Percentiles rank a stretch among this genome's conserved stretches.
phyloP scores from a whole-genome alignment of 495 filamentous ascomycete genomes.

The Halenospora varia region DNA sequence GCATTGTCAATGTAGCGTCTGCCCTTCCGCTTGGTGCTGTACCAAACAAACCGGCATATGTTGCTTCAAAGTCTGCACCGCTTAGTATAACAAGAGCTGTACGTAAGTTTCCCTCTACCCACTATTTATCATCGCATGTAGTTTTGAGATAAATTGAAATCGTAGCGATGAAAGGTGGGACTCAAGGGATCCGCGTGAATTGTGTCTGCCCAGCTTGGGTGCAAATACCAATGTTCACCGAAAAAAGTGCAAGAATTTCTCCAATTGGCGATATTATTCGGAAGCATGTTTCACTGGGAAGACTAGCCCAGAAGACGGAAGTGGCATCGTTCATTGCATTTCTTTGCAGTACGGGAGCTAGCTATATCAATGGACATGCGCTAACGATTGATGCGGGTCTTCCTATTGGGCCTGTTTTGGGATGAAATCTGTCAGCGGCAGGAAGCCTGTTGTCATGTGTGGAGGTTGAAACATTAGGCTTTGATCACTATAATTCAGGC shows the following conservation, averaged over 20 bases:
- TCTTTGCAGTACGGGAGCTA: neutral
- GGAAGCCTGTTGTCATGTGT: too few relatives aligned
- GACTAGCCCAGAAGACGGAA: neutral
- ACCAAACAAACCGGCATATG: constrained; percentile 17
- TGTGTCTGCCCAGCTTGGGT: constrained; percentile 20
- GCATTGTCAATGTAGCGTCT: constrained; percentile 26
- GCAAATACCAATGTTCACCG: neutral
- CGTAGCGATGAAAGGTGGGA: constrained; percentile 21
- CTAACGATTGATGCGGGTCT: neutral
- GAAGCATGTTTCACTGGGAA: neutral
- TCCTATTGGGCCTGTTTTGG: neutral
- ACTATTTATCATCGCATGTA: neutral
- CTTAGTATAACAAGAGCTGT: constrained; percentile 22
- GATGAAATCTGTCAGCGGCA: too few relatives aligned
- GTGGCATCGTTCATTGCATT: neutral
- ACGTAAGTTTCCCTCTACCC: constrained; percentile 7
- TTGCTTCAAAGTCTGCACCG: constrained; percentile 26
- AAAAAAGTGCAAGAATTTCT: neutral
- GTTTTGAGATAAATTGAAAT: neutral
- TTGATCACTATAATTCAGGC: too few relatives aligned
- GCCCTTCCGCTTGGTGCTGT: constrained; percentile 14
- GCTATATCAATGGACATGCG: neutral
- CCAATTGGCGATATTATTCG: neutral
- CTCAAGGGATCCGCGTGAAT: constrained; percentile 20
- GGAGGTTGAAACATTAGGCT: neutral